Conservation (phyloP, 768 basidiomycete species). For the Calocybe cyanea region DNA sequence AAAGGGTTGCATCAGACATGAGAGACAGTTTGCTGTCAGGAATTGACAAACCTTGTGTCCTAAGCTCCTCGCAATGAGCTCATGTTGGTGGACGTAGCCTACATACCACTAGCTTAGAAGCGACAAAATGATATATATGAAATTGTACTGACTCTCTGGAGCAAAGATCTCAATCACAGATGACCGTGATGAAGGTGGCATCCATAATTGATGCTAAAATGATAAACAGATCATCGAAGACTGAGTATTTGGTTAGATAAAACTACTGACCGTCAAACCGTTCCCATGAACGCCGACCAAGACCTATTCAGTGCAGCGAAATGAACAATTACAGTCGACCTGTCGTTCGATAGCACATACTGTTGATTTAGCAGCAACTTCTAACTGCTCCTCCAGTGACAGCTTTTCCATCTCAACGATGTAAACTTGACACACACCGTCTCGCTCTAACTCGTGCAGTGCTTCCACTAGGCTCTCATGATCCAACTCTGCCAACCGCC, state of each 20-base stretch:
- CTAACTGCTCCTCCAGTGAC: slow-evolving; percentile 59
- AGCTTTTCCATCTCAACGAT: slow-evolving; percentile 36
- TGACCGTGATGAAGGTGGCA: slow-evolving; percentile 58
- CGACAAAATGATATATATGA: not conserved
- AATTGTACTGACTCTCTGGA: slow-evolving; percentile 41
- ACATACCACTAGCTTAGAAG: not conserved
- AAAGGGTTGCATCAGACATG: not conserved
- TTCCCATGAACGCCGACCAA: slow-evolving; percentile 70
- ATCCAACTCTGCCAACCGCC: slow-evolving; percentile 40
- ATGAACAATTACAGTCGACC: not conserved
- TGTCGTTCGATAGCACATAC: slow-evolving; percentile 31
- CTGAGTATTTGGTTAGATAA: no score
- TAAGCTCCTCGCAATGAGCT: slow-evolving; percentile 40
- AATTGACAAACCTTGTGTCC: slow-evolving; percentile 30
- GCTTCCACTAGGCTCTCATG: slow-evolving; percentile 46
- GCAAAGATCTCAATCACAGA: slow-evolving; percentile 71
- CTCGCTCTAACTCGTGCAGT: slow-evolving; percentile 42
- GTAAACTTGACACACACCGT: slow-evolving; percentile 52
- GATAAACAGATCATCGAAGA: no score
- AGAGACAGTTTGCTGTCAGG: not conserved
- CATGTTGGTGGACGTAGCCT: slow-evolving; percentile 41
- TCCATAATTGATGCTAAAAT: slow-evolving; percentile 54
- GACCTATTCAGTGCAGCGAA: slow-evolving; percentile 31
- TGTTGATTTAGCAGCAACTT: slow-evolving; percentile 57
- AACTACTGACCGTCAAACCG: slow-evolving; percentile 48